Conservation (phyloP, 768 basidiomycete genomes). For the Ephemerocybe angulata region DNA sequence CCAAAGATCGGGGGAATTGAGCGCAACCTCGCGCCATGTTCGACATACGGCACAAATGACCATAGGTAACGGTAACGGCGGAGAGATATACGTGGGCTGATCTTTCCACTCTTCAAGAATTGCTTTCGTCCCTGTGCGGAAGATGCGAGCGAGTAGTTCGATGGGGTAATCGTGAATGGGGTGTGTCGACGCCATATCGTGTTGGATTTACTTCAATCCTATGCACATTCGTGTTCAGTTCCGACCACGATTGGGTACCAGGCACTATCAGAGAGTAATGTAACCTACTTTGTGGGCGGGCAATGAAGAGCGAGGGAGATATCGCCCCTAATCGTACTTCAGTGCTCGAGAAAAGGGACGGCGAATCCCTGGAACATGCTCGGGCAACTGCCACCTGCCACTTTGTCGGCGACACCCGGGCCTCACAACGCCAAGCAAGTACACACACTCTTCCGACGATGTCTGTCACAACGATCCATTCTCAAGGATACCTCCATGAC, state of each 20-base stretch:
- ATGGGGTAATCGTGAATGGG: conserved; percentile 5
- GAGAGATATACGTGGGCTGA: neutral
- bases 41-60: conserved; percentile 39
- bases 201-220: neutral
- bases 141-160: conserved; percentile 5
- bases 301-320: neutral
- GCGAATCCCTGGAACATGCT: conserved; percentile 4
- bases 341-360: neutral
- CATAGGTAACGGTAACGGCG: conserved; percentile 19
- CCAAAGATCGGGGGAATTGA: conserved; percentile 38
- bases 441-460: neutral
- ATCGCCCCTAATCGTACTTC: neutral
- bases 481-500: neutral
- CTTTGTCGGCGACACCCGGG: neutral
- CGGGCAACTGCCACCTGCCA: neutral
- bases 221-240: neutral
- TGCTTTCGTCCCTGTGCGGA: neutral
- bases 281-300: neutral
- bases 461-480: neutral
- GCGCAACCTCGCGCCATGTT: conserved; percentile 36
- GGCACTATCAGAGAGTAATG: neutral
- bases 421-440: neutral
- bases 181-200: neutral
- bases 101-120: conserved; percentile 3
- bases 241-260: neutral